phyloP scores from a whole-genome alignment of 2,329 filamentous ascomycete species.

The Xylariaceae sp. region DNA sequence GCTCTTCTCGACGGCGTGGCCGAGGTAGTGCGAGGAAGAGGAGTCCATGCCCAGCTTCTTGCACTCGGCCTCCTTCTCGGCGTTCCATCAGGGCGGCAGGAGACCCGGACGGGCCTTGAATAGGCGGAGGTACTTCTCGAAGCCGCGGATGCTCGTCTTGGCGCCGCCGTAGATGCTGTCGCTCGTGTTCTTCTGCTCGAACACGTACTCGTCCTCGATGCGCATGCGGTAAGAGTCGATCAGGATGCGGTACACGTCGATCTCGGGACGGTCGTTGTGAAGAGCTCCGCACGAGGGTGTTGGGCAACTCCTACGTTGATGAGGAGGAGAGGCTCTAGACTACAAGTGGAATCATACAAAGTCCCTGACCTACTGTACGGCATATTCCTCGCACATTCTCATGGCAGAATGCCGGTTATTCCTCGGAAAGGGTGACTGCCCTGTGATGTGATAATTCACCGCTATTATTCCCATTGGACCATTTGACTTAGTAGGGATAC shows the following conservation, averaged over 20 bases:
- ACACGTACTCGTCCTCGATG: conserved; percentile 10
- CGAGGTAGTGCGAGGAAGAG: conserved; percentile 5
- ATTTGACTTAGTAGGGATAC: too few species aligned
- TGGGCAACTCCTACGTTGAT: too few species aligned
- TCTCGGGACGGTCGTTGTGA: conserved; percentile 15
- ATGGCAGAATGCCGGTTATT: too few species aligned
- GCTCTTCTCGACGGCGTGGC: conserved; percentile 10
- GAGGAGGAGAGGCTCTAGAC: too few species aligned
- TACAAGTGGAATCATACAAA: too few species aligned
- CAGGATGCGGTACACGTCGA: conserved; percentile 8
- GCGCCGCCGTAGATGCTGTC: conserved; percentile 11
- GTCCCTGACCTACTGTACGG: too few species aligned
- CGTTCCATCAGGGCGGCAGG: conserved; percentile 14
- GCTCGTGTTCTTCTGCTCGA: conserved; percentile 1
- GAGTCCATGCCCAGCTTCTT: conserved; percentile 10
- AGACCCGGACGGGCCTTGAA: conserved; percentile 5
- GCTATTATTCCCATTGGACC: too few species aligned
- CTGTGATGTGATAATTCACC: too few species aligned
- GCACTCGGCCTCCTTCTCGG: conserved; percentile 8
- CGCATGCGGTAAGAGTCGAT: conserved; percentile 16
- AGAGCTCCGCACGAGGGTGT: too few species aligned
- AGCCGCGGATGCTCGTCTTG: conserved; percentile 6
- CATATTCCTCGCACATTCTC: too few species aligned
- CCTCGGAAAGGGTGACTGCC: too few species aligned
- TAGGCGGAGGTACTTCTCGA: conserved; percentile 8